Base-by-base conservation (phyloP, 2,329 filamentous ascomycete genomes). In the Colletotrichum paranaense region DNA sequence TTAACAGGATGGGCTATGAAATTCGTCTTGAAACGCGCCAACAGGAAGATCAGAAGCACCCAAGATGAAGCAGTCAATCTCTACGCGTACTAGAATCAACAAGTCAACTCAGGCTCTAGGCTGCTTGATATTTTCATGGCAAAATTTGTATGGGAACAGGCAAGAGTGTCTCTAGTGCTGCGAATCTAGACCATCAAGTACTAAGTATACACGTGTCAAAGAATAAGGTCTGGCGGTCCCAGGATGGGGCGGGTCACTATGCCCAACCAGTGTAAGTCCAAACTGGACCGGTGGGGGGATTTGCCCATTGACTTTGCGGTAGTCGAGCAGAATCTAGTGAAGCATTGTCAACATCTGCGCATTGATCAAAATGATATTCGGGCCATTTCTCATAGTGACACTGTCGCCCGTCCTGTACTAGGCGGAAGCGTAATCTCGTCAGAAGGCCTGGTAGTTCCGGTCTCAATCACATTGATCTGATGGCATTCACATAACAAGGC, bases 381-480 rank as follows among this genome's bases (percentile, higher is more conserved):
- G 0, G 14, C 6, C 38, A 16, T 19, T 16, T 16, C 38, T 16
- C 38, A 42, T 42, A 42, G 11, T 11, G 11, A 35, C 32, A 35
- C 32, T 74, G 56, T 79, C 77, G 24, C 75, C 74, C 26, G 75
- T 69, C 57, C 72, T 74, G 62, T 77, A 78, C 4, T 76, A 16
- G 75, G 75, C 2, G 77, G 78, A 1, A 79, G 72, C 5, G 76
- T 75, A 5, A 78, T 75, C 1, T 78, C 77, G 14, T 76, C 75
- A 11, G 67, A 66, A 2, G 69, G 84, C 57, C 77, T 79, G 68
- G 78, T 85, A 52, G 77, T 85, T 12, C 87, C 87, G 22, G 83
- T 80, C 14, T 88, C 87, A 0, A 85, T 86, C 28, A 90, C 86
- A 76, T 88, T 82, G 28, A 90, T 83, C 79, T 90, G 88, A 78